Conservation (phyloP, 2,329 filamentous ascomycete genomes). For the Verticillium albo-atrum region DNA sequence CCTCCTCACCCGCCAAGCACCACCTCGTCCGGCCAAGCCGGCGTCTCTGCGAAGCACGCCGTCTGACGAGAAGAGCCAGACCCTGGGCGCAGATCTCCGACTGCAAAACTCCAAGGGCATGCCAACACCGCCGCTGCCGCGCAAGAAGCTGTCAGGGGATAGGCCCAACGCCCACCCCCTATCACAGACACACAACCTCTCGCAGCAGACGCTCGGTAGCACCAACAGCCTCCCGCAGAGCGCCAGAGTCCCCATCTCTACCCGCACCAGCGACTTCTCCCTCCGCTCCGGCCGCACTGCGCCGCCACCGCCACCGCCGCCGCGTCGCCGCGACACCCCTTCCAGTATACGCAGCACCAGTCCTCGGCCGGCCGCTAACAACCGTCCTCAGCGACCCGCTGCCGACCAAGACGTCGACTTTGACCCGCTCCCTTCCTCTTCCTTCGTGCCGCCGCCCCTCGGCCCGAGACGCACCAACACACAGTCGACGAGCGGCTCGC, state of each 20-base stretch:
- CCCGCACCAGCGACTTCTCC: not conserved
- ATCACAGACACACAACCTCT: slow-evolving; percentile 35
- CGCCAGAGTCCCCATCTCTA: slow-evolving; percentile 2
- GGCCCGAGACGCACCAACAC: slow-evolving; percentile 16
- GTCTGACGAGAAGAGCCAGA: slow-evolving; percentile 20
- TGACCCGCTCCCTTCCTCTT: slow-evolving; percentile 25
- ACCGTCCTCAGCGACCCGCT: slow-evolving; percentile 9
- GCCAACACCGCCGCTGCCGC: slow-evolving; percentile 25
- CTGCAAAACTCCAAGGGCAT: not conserved
- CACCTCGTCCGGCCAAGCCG: slow-evolving; percentile 54
- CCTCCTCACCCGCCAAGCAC: slow-evolving; percentile 19
- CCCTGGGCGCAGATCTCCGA: not conserved
- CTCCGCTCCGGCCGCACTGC: slow-evolving; percentile 1
- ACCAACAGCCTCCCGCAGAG: slow-evolving; percentile 8
- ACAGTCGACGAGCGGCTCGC: slow-evolving; percentile 22
- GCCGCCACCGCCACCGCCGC: slow-evolving; percentile 41
- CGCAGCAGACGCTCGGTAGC: slow-evolving; percentile 23
- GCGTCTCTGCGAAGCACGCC: slow-evolving; percentile 43
- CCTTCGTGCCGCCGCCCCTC: slow-evolving; percentile 6
- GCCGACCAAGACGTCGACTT: slow-evolving; percentile 37
- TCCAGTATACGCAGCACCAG: slow-evolving; percentile 25
- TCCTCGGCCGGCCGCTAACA: slow-evolving; percentile 8
- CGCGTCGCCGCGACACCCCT: slow-evolving; percentile 38
- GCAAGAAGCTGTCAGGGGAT: slow-evolving; percentile 22
- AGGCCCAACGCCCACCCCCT: slow-evolving; percentile 30